Base-by-base conservation (phyloP, 345 rosid genomes). In the Dipteronia dyeriana region DNA sequence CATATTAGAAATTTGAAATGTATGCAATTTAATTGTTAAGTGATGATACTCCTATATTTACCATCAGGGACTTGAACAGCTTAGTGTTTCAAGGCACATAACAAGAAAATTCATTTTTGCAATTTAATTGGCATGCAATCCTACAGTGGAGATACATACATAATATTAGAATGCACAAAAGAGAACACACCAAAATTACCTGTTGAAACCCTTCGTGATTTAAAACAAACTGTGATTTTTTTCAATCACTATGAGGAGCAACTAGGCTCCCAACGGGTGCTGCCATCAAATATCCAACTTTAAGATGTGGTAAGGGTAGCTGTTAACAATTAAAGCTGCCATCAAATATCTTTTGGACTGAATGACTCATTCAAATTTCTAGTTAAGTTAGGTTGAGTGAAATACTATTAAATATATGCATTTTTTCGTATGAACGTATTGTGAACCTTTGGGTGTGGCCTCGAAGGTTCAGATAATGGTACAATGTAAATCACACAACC, bases 231-330 rank as follows among this genome's bases (percentile, higher is more conserved):
- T 90, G 92, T 11, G 94, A 82, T 74, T 87, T 86, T 79, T 86
- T 92, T 97, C 98, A 94, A 76, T 94, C 98, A 85, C 86, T 80
- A 79, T 94, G 98, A 69, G 98, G 97, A n/a, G 98, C 97, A 34
- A 92, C 85, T 7, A 79, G 75, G 74, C 84, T 82, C 8, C 95
- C 98, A 29, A 83, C 94, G 1, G 97, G 98, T 62, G 97, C 91
- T 79, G 94, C 97, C 47, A 82, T 88, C 61, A 94, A 82, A 85
- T 92, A 92, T 76, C 97, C 98, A 68, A 86, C 87, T 87, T 92
- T 94, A 60, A 94, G 90, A 83, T 88, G 89, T 7, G 98, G 98
- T 51, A 94, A 84, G 53, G 97, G 98, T 78, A 94, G 87, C 98
- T 94, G 93, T 64, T 78, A 79, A 86, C 65, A 76, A 72, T 57